These are phyloP conservation scores for Rhizopus stolonifer DNA, from an alignment of 371 early-diverging fungal genomes.

Conservation along the genomic window DNA sequence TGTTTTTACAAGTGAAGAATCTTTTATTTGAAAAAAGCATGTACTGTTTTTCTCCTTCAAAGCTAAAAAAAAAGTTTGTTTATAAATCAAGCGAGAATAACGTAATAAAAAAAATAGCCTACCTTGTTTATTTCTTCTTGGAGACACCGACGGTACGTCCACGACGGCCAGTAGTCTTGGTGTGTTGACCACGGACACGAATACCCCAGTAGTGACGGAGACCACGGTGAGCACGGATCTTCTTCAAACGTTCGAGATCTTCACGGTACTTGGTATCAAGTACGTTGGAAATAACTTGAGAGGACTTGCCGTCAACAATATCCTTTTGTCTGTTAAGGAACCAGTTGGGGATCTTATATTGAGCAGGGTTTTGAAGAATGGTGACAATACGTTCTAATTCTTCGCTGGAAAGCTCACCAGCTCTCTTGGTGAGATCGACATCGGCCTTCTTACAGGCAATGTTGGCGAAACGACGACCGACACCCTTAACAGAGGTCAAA, in stretches of 20 bases:
- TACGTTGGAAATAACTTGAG: constrained; percentile 94
- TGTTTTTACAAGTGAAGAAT: background rate
- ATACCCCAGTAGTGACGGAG: constrained; percentile 97
- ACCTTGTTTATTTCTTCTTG: constrained; percentile 85
- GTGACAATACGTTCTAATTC: constrained; percentile 91
- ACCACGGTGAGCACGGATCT: constrained; percentile 95
- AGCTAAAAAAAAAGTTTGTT: background rate
- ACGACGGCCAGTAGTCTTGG: constrained; percentile 98
- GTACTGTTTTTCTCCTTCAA: background rate
- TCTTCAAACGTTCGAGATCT: constrained; percentile 96
- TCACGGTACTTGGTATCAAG: constrained; percentile 96
- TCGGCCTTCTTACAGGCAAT: constrained; percentile 98
- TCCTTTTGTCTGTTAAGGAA: constrained; percentile 99
- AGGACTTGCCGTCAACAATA: constrained; percentile 89
- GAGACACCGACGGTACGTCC: constrained; percentile 97
- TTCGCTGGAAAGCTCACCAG: constrained; percentile 96
- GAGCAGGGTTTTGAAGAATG: constrained; percentile 91
- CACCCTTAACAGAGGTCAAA: constrained; percentile 97
- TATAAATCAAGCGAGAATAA: background rate
- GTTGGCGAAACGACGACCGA: constrained; percentile 98
- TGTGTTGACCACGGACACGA: constrained; percentile 95
- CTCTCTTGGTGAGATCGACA: constrained; percentile 94
- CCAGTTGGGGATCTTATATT: constrained; percentile 98
- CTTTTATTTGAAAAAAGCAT: background rate
- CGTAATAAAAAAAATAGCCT: background rate